Evolutionary conservation across 345 rosid species (phyloP).

Genomic region (Eucalyptus sideroxylon): DNA sequence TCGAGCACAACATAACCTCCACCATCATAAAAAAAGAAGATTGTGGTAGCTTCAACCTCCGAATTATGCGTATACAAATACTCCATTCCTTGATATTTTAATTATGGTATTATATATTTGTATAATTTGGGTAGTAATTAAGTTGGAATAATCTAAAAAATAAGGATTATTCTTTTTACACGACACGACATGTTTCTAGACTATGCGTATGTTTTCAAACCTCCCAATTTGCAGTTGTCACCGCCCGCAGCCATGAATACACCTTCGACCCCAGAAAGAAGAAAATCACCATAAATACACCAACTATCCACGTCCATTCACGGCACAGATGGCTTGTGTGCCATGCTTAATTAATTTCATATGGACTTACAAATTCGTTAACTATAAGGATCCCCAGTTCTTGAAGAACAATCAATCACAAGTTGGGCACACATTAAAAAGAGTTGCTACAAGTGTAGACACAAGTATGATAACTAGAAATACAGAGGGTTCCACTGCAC

Average conservation of each 20-base stretch:
- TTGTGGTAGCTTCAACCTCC: background rate
- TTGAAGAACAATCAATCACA: background rate
- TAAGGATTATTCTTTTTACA: background rate
- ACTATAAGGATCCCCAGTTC: background rate
- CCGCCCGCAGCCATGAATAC: background rate
- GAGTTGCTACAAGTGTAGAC: background rate
- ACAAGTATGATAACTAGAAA: background rate
- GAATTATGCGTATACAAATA: background rate
- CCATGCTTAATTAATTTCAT: background rate
- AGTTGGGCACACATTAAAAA: background rate
- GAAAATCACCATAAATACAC: background rate
- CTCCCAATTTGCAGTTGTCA: background rate
- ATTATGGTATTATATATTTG: background rate
- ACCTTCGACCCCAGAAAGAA: background rate
- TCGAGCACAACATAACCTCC: background rate
- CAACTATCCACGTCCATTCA: background rate
- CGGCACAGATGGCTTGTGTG: background rate
- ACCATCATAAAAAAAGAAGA: background rate
- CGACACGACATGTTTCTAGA: background rate
- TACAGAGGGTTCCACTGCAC: background rate
- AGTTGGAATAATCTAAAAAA: background rate
- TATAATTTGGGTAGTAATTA: background rate
- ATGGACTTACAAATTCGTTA: background rate
- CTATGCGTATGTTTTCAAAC: background rate
- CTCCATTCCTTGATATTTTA: background rate